phyloP scores from a whole-genome alignment of 1,139 yeast genomes.

The Geotrichum bryndzae region DNA sequence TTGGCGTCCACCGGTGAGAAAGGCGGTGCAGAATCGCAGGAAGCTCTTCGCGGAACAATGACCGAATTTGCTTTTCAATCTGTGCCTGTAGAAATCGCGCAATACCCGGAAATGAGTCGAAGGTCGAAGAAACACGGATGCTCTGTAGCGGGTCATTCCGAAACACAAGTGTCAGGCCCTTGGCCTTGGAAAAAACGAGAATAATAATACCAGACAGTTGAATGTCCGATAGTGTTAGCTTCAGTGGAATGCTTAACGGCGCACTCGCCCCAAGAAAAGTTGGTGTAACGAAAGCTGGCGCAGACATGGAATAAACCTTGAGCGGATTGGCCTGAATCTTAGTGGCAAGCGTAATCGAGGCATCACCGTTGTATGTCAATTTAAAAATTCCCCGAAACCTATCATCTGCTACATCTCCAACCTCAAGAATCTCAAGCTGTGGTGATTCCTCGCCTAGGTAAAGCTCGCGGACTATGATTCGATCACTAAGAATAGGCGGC shows the following conservation, averaged over 20 bases:
- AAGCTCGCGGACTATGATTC: slow-evolving; percentile 64
- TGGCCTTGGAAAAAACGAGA: slow-evolving; percentile 72
- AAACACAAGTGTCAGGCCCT: slow-evolving; percentile 80
- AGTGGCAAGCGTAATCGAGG: slow-evolving; percentile 71
- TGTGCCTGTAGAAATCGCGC: slow-evolving; percentile 76
- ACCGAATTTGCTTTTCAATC: slow-evolving; percentile 75
- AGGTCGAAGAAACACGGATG: slow-evolving; percentile 75
- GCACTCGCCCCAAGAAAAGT: slow-evolving; percentile 60
- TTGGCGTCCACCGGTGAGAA: slow-evolving; percentile 63
- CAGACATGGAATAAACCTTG: slow-evolving; percentile 53
- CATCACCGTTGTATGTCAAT: slow-evolving; percentile 73
- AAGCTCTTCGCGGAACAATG: slow-evolving; percentile 72
- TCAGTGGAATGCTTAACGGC: slow-evolving; percentile 72
- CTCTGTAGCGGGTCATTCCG: slow-evolving; percentile 83
- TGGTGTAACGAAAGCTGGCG: slow-evolving; percentile 53
- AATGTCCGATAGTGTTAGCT: slow-evolving; percentile 66
- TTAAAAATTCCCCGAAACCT: slow-evolving; percentile 82
- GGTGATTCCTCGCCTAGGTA: slow-evolving; percentile 78
- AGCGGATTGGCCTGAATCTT: slow-evolving; percentile 82
- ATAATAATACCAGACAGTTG: slow-evolving; percentile 75
- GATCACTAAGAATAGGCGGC: slow-evolving; percentile 72
- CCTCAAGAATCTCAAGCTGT: slow-evolving; percentile 71
- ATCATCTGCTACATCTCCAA: slow-evolving; percentile 77
- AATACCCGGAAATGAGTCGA: slow-evolving; percentile 77
- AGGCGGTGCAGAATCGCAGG: slow-evolving; percentile 76